Evolutionary conservation across 305 asterid species (phyloP), one percentile per base, ranked within the genome.

Genomic region (Rubia occidens): DNA sequence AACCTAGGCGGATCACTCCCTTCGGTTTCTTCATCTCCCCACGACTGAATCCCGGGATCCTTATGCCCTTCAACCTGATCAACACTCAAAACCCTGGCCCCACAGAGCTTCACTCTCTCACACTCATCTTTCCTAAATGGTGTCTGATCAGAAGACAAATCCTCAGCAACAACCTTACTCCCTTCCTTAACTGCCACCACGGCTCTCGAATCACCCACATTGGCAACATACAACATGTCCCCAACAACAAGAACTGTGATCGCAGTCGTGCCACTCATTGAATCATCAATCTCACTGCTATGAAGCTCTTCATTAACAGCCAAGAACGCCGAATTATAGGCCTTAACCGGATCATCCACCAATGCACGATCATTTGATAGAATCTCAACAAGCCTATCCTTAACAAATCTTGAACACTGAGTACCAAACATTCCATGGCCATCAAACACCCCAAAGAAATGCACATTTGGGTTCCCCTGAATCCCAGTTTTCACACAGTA

Each of bases 241-340:
- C 90, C 98, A 35, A 90, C 70, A 3, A 88, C 81, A 13, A 93
- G 88, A 43, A 86, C 92, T 6, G 98, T 88, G 42, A 93, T 87
- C 54, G 97, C 98, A 0, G 98, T 93, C 1, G 98, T 93, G 42
- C 98, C 98, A 84, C 98, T 93, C 98, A 93, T 93, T 53, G 95
- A 79, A 82, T 93, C 98, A 72, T 93, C 98, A 72, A 93, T 82
- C 6, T 78, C 84, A 72, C 88, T 88, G 55, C 64, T 66, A 56
- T 86, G 97, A 63, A 93, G 98, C 74, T 93, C 98, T 35, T 84
- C 85, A 77, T 93, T 93, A 10, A 95, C 79, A n/a, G 86, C 77
- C 66, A 76, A 65, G 64, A 87, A 93, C 2, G 97, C 97, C 17
- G 87, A 63, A 45, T 84, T 84, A 68, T 84, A 93, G 69, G 95